Evolutionary conservation across 1,139 yeast species (phyloP), one percentile per base, ranked within the genome.

Genomic region (Kazachstania sp.): DNA sequence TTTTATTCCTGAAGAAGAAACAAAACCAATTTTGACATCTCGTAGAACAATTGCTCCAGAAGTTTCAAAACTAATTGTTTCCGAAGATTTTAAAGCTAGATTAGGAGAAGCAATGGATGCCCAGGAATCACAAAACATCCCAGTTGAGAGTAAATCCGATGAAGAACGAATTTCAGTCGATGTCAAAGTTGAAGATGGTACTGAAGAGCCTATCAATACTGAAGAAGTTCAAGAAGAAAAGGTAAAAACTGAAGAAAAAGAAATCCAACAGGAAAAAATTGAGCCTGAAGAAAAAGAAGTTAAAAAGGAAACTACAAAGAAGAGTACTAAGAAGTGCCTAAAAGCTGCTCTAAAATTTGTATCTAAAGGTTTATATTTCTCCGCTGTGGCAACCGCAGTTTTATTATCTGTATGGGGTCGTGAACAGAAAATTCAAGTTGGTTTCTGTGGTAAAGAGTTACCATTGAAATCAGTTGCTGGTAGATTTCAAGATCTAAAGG

Each of bases 381-480:
- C 39, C 2, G 15, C 47, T 11, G 39, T 52, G 6, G 31, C 45
- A 8, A 8, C 56, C 0, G 32, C 60, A 3, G 39, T 58, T 4
- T 48, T 64, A 3, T 69, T 70, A 54, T 70, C 66, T 0, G 68
- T 74, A 44, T 79, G 84, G 84, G 79, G 77, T 55, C 66, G 82
- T 45, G 81, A 79, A 50, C 82, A 81, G 57, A 71, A 73, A 32
- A 59, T 72, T 32, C 63, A 75, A 37, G 71, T 78, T 44, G 90
- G 90, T 0, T 82, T 74, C 59, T 83, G 88, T 69, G 84, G 82
- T 1, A 67, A 71, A 30, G 83, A 51, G 37, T 37, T 52, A 20
- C 50, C 56, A 13, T n/a, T 45, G 3, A 41, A 46, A 43, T 12
- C 36, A 4, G 26, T 49, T n/a, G 23, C 42, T 8, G 34, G 44